Conservation (phyloP, 2,329 filamentous ascomycete genomes). For the Ascochyta koolunga region DNA sequence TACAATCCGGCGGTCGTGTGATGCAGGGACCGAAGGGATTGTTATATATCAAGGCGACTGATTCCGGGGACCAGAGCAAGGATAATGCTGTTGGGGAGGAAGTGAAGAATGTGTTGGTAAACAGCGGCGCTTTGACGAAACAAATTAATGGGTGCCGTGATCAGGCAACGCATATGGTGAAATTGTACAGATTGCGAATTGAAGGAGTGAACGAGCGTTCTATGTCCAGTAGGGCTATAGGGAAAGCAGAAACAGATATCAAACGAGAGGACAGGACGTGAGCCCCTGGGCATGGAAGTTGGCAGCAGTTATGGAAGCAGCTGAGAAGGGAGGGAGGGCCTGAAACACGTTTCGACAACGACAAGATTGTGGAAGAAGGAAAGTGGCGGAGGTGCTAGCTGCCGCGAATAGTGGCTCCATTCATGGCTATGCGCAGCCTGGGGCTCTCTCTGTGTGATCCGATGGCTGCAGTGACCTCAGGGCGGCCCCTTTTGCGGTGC, state of each 20-base stretch:
- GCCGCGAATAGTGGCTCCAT: conserved; percentile 29
- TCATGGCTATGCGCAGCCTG: conserved; percentile 34
- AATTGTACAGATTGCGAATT: conserved; percentile 9
- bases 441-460: conserved; percentile 36
- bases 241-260: conserved; percentile 36
- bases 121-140: conserved; percentile 15
- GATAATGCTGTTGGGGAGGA: conserved; percentile 9
- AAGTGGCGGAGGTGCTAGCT: conserved; percentile 36
- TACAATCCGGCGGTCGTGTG: neutral
- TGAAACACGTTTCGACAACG: conserved; percentile 44
- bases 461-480: conserved; percentile 32
- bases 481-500: conserved; percentile 40
- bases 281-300: conserved; percentile 29
- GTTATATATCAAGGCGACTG: conserved; percentile 4
- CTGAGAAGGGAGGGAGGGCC: conserved; percentile 26
- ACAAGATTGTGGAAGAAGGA: conserved; percentile 31
- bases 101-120: conserved; percentile 1
- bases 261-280: conserved; percentile 47
- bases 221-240: conserved; percentile 29
- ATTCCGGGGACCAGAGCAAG: conserved; percentile 1
- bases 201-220: conserved; percentile 37
- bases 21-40: neutral
- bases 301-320: conserved; percentile 33
- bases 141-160: conserved; percentile 15
- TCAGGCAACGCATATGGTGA: conserved; percentile 21